These are phyloP conservation scores for Eudorina sp. DNA, from an alignment of 139 green algal species.

Conservation along the genomic window DNA sequence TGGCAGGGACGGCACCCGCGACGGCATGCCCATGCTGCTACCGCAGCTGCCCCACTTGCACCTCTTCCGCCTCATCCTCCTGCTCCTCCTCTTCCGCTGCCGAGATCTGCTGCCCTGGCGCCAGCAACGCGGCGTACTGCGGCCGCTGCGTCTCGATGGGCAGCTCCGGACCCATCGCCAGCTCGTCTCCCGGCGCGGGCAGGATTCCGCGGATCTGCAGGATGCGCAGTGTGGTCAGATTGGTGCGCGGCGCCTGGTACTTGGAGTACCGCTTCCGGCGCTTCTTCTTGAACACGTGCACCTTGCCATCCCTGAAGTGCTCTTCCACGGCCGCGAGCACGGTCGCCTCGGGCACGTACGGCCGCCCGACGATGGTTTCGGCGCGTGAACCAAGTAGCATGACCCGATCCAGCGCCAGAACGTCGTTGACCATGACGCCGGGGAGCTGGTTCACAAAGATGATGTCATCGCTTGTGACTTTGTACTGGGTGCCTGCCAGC, in stretches of 20 bases:
- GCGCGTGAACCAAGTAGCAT: constrained; percentile 54
- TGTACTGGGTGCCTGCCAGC: constrained; percentile 62
- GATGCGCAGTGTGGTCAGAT: constrained; percentile 63
- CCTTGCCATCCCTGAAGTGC: constrained; percentile 65
- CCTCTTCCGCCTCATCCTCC: neutral
- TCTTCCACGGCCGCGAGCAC: constrained; percentile 66
- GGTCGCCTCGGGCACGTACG: constrained; percentile 49
- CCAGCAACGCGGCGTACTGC: neutral
- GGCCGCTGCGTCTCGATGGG: neutral
- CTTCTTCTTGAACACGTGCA: constrained; percentile 71
- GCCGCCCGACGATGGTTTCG: constrained; percentile 59
- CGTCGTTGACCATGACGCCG: constrained; percentile 61
- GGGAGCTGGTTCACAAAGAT: constrained; percentile 64
- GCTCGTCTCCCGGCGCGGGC: constrained; percentile 8
- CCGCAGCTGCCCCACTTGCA: no score
- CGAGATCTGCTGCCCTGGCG: neutral
- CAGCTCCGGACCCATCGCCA: constrained; percentile 9
- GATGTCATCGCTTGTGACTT: constrained; percentile 64
- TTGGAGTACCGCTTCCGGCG: constrained; percentile 63
- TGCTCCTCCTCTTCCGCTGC: neutral
- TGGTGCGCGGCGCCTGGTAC: constrained; percentile 50
- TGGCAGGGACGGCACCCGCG: no score
- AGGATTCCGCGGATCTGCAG: constrained; percentile 52
- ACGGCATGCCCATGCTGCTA: no score
- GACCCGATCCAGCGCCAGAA: constrained; percentile 59